A percentile compares a stretch with the other conserved stretches of the same genome.
Evolutionary conservation across 2,329 filamentous ascomycete species (phyloP).

Genomic region (Clarireedia monteithiana): DNA sequence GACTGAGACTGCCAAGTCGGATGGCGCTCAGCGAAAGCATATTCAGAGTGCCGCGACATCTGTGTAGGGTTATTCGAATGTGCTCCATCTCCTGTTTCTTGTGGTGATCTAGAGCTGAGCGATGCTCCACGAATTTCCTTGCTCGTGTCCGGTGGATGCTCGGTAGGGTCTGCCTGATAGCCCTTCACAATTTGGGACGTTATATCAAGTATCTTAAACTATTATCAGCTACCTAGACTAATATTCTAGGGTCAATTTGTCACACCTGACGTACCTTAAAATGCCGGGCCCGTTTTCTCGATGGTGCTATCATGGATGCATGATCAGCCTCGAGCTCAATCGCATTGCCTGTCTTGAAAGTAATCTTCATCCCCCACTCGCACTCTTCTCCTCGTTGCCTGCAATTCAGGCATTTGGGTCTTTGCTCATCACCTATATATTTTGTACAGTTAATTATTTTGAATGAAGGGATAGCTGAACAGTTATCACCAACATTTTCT

Average conservation of each 20-base stretch:
- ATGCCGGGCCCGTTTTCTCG: background rate
- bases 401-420: conserved; percentile 28
- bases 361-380: conserved; percentile 28
- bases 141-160: too few relatives aligned
- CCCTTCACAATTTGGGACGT: conserved; percentile 11
- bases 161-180: background rate
- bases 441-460: too few relatives aligned
- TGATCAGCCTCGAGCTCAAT: conserved; percentile 25
- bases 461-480: background rate
- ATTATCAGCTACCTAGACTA: too few relatives aligned
- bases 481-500: conserved; percentile 25
- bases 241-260: background rate
- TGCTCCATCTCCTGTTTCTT: too few relatives aligned
- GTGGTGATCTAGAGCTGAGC: too few relatives aligned
- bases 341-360: conserved; percentile 28
- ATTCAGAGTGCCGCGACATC: too few relatives aligned
- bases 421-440: conserved; percentile 25
- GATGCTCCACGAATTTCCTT: too few relatives aligned
- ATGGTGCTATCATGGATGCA: conserved; percentile 26
- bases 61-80: too few relatives aligned
- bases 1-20: conserved; percentile 1
- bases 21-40: background rate
- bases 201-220: conserved; percentile 11
- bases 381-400: conserved; percentile 26
- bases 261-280: background rate